A percentile compares a stretch with the other conserved stretches of the same genome.
Evolutionary conservation across 1,284 basidiomycete genomes (phyloP).

Genomic region (Cutaneotrichosporon sp.): DNA sequence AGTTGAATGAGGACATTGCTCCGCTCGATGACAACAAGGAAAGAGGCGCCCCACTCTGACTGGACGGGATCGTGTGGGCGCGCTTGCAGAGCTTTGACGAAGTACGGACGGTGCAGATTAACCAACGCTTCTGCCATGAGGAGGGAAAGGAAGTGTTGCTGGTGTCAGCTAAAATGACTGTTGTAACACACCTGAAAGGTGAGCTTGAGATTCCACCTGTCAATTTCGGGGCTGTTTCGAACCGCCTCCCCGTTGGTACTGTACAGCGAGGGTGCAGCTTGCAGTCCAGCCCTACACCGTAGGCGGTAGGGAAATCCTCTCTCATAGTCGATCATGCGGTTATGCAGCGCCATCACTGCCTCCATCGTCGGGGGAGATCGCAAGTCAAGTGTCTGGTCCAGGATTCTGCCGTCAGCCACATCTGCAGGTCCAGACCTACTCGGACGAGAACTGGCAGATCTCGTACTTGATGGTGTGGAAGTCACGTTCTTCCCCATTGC

Average conservation of each 20-base stretch:
- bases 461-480: conserved; percentile 27
- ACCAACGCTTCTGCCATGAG: conserved; percentile 30
- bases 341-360: conserved; percentile 22
- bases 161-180: not conserved
- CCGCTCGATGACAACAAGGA: conserved; percentile 31
- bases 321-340: conserved; percentile 24
- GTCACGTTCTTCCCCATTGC: conserved; percentile 8
- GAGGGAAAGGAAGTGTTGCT: conserved; percentile 30
- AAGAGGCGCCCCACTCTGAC: conserved; percentile 26
- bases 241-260: conserved; percentile 18
- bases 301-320: conserved; percentile 24
- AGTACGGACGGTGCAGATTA: conserved; percentile 33
- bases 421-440: conserved; percentile 7
- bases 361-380: conserved; percentile 12
- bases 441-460: conserved; percentile 9
- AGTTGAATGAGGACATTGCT: conserved; percentile 32
- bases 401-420: conserved; percentile 8
- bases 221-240: conserved; percentile 19
- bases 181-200: conserved; percentile 26
- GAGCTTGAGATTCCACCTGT: conserved; percentile 20
- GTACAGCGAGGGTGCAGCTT: conserved; percentile 24
- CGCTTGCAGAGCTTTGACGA: conserved; percentile 32
- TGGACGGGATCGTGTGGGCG: conserved; percentile 26
- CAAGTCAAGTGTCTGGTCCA: conserved; percentile 20
- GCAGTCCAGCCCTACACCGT: conserved; percentile 24